Evolutionary conservation across 768 basidiomycete genomes (phyloP).

Genomic region (Calocera cornea): DNA sequence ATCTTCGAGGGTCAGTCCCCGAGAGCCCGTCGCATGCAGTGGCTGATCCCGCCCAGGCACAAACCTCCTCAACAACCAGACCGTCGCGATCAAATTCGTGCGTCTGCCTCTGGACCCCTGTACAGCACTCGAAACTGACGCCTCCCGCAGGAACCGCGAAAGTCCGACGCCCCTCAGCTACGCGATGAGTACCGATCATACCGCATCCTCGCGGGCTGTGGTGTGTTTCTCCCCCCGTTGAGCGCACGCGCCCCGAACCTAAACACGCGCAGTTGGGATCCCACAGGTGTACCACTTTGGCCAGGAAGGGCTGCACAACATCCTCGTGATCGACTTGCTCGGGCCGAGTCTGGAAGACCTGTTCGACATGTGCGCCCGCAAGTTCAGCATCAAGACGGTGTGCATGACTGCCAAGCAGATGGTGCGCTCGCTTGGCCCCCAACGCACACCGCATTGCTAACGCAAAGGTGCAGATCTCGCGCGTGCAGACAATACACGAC

Average conservation of each 20-base stretch:
- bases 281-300: conserved; percentile 99
- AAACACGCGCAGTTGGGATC: conserved; percentile 60
- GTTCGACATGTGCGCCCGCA: conserved; percentile 97
- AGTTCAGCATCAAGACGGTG: conserved; percentile 95
- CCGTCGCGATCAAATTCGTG: conserved; percentile 99
- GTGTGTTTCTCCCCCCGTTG: conserved; percentile 10
- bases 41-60: conserved; percentile 45
- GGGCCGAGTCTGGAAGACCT: conserved; percentile 95
- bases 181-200: conserved; percentile 96
- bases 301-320: conserved; percentile 94
- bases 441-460: neutral
- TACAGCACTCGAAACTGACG: conserved; percentile 12
- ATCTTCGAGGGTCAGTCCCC: conserved; percentile 62
- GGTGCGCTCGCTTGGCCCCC: too few species aligned
- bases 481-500: conserved; percentile 97
- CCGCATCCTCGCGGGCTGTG: conserved; percentile 28
- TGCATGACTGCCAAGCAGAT: conserved; percentile 97
- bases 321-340: conserved; percentile 93
- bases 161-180: conserved; percentile 91
- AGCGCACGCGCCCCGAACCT: neutral
- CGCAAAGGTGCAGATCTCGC: conserved; percentile 59
- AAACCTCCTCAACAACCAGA: conserved; percentile 94
- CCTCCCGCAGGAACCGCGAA: conserved; percentile 56
- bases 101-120: conserved; percentile 28
- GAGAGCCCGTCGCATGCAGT: conserved; percentile 4